Evolutionary conservation across 2,329 filamentous ascomycete species (phyloP).

Genomic region (Thielaviopsis punctulata): DNA sequence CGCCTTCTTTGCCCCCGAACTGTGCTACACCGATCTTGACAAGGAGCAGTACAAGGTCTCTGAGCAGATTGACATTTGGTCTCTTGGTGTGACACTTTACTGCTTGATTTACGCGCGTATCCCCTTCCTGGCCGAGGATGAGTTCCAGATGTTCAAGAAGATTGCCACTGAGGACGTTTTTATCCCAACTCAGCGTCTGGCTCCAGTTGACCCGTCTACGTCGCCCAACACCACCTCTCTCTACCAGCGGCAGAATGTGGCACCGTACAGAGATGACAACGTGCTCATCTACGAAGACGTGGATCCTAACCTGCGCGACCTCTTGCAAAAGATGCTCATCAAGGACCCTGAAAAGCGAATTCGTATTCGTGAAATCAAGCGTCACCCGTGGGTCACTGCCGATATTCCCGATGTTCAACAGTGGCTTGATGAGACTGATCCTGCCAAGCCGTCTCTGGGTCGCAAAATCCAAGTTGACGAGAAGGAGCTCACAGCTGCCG

Average conservation of each 20-base stretch:
- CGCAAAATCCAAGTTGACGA: slow-evolving; percentile 85
- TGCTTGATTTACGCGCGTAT: slow-evolving; percentile 88
- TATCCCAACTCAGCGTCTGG: slow-evolving; percentile 67
- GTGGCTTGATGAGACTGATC: slow-evolving; percentile 94
- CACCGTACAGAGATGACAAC: slow-evolving; percentile 57
- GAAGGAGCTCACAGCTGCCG: slow-evolving; percentile 74
- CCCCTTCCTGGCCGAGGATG: slow-evolving; percentile 80
- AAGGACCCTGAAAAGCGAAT: slow-evolving; percentile 87
- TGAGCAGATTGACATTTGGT: slow-evolving; percentile 94
- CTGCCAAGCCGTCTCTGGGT: slow-evolving; percentile 57
- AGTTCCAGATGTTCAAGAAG: slow-evolving; percentile 78
- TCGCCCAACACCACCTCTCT: slow-evolving; percentile 37
- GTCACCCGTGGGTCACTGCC: slow-evolving; percentile 76
- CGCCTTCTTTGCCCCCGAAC: slow-evolving; percentile 90
- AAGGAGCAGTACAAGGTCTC: slow-evolving; percentile 61
- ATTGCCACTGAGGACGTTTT: slow-evolving; percentile 89
- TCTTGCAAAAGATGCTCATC: slow-evolving; percentile 61
- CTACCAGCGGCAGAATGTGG: slow-evolving; percentile 39
- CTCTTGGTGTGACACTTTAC: slow-evolving; percentile 86
- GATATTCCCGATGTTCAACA: slow-evolving; percentile 55
- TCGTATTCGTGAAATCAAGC: slow-evolving; percentile 78
- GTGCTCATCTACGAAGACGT: slow-evolving; percentile 75
- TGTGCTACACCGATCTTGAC: slow-evolving; percentile 74
- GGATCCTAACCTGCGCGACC: slow-evolving; percentile 60
- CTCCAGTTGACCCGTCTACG: slow-evolving; percentile 48